These are phyloP conservation scores for Maudiozyma saulgeensis DNA, from an alignment of 805 yeast genomes.

Conservation along the genomic window DNA sequence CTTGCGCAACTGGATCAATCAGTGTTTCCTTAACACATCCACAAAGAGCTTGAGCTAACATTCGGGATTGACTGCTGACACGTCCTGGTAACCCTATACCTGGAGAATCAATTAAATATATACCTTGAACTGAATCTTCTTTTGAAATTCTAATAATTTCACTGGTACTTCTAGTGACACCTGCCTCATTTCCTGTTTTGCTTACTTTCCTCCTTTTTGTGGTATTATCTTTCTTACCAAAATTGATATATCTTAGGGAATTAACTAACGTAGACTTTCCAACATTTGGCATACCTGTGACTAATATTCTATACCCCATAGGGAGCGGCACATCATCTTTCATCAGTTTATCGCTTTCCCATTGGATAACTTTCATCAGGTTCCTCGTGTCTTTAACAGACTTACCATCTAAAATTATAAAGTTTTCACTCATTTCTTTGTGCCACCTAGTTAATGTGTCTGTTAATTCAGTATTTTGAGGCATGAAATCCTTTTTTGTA, in stretches of 20 bases:
- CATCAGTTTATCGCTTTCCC: conserved; percentile 30
- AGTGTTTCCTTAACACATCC: conserved; percentile 62
- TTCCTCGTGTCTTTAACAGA: conserved; percentile 39
- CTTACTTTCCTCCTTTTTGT: conserved; percentile 54
- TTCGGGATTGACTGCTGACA: conserved; percentile 48
- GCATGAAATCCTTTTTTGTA: conserved; percentile 61
- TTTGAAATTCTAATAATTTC: conserved; percentile 53
- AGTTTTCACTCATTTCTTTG: conserved; percentile 31
- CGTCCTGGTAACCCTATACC: conserved; percentile 77
- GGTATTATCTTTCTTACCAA: conserved; percentile 12
- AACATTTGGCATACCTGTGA: conserved; percentile 96
- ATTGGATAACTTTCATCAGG: conserved; percentile 42
- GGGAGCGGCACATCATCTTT: conserved; percentile 61
- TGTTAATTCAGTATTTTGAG: conserved; percentile 10
- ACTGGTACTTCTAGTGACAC: conserved; percentile 74
- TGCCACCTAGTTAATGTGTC: conserved; percentile 42
- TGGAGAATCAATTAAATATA: conserved; percentile 80
- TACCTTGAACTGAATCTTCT: not conserved
- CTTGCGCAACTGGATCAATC: conserved; percentile 78
- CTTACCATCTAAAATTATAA: conserved; percentile 51
- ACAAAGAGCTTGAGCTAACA: conserved; percentile 63
- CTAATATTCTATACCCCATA: conserved; percentile 63
- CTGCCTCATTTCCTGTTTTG: conserved; percentile 77
- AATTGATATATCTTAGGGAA: conserved; percentile 43
- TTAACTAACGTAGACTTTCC: conserved; percentile 89